Conservation (phyloP, 2,329 filamentous ascomycete species). For the Fusarium hostae region DNA sequence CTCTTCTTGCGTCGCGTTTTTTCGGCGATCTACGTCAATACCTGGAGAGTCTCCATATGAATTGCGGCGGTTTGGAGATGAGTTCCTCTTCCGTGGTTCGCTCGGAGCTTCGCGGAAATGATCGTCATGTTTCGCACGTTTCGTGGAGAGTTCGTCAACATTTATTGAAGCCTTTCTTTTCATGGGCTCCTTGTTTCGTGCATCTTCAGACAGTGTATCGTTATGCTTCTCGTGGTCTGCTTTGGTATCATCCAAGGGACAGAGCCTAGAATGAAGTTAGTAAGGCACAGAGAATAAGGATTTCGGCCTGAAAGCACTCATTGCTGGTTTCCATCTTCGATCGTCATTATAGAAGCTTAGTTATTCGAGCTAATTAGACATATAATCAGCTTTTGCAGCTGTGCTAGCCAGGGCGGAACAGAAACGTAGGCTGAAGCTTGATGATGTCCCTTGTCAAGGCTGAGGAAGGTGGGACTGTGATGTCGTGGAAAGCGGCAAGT, state of each 20-base stretch:
- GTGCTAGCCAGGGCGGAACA: not conserved
- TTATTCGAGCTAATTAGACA: not conserved
- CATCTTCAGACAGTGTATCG: not conserved
- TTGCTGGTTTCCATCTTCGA: slow-evolving; percentile 35
- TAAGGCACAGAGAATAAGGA: slow-evolving; percentile 3
- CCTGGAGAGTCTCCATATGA: slow-evolving; percentile 13
- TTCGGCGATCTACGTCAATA: slow-evolving; percentile 38
- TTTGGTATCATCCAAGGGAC: slow-evolving; percentile 22
- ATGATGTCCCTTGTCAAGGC: slow-evolving; percentile 42
- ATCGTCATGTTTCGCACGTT: slow-evolving; percentile 43
- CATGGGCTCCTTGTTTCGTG: slow-evolving; percentile 19
- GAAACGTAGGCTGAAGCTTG: not conserved
- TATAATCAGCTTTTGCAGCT: not conserved
- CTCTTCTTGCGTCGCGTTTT: slow-evolving; percentile 69
- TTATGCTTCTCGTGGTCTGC: slow-evolving; percentile 2
- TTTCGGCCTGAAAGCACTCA: slow-evolving; percentile 31
- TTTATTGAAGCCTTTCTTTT: slow-evolving; percentile 48
- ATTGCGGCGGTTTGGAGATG: slow-evolving; percentile 17
- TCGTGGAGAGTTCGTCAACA: slow-evolving; percentile 37
- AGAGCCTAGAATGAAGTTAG: slow-evolving; percentile 37
- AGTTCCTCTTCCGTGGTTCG: slow-evolving; percentile 29
- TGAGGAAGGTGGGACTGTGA: slow-evolving; percentile 43
- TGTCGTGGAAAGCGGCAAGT: slow-evolving; percentile 23
- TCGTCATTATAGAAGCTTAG: not conserved
- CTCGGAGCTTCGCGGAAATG: slow-evolving; percentile 23